Percentiles rank a stretch among this genome's conserved stretches.
These are phyloP conservation scores for Ogataea parapolymorpha DNA, from an alignment of 805 yeast species.

Conservation along the genomic window DNA sequence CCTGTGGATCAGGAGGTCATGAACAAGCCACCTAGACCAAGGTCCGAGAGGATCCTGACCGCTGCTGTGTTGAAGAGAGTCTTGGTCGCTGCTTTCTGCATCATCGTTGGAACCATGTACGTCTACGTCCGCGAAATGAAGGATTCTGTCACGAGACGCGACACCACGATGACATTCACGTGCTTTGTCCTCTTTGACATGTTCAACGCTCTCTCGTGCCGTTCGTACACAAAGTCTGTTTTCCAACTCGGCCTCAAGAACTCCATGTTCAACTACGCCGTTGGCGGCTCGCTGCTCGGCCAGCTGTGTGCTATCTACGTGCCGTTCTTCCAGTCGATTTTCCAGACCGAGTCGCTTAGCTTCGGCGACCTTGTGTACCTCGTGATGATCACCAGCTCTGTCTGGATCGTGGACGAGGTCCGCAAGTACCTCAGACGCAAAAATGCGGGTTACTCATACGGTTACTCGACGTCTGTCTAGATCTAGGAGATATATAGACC, in stretches of 20 bases:
- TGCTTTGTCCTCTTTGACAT: constrained; percentile 94
- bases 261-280: constrained; percentile 91
- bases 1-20: constrained; percentile 95
- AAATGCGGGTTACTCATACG: constrained; percentile 18
- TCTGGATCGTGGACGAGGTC: constrained; percentile 80
- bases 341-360: constrained; percentile 90
- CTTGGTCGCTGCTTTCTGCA: constrained; percentile 70
- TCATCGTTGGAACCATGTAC: constrained; percentile 81
- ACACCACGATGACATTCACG: constrained; percentile 98
- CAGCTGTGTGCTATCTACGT: constrained; percentile 91
- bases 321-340: constrained; percentile 87
- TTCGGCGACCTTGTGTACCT: constrained; percentile 68
- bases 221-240: constrained; percentile 80
- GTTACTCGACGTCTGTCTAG: constrained; percentile 31
- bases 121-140: constrained; percentile 85
- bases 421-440: constrained; percentile 50
- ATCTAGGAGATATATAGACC: not conserved
- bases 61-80: constrained; percentile 65
- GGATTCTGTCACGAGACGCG: constrained; percentile 86
- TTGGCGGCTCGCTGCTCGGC: constrained; percentile 81
- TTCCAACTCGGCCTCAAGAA: constrained; percentile 80
- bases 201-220: constrained; percentile 94
- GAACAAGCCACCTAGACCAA: constrained; percentile 92
- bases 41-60: constrained; percentile 83
- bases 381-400: constrained; percentile 65